phyloP scores from a whole-genome alignment of 2,329 filamentous ascomycete species.

The Hymenoscyphus albidus region DNA sequence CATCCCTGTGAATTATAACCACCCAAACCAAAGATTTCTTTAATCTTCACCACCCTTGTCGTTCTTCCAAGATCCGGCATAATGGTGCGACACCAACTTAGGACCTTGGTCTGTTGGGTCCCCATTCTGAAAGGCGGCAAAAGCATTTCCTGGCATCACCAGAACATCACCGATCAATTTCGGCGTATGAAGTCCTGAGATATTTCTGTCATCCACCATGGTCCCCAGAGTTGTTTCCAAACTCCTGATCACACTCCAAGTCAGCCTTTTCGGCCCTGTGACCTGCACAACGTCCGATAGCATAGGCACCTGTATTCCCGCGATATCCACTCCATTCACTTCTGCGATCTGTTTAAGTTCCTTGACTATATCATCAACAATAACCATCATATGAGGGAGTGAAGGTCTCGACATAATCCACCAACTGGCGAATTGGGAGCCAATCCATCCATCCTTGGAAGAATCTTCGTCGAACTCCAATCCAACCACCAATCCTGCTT shows the following conservation, averaged over 20 bases:
- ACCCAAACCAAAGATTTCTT: neutral
- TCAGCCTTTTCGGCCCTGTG: constrained; percentile 32
- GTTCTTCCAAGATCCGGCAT: constrained; percentile 24
- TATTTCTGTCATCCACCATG: constrained; percentile 21
- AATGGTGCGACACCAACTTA: constrained; percentile 21
- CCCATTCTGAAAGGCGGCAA: constrained; percentile 15
- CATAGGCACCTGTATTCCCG: constrained; percentile 24
- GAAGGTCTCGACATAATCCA: constrained; percentile 32
- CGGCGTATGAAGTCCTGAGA: constrained; percentile 29
- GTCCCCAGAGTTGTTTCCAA: constrained; percentile 22
- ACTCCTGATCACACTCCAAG: constrained; percentile 29
- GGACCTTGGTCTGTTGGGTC: constrained; percentile 16
- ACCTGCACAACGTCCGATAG: constrained; percentile 34
- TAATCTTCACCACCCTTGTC: constrained; percentile 18
- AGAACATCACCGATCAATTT: constrained; percentile 33
- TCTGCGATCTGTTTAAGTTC: constrained; percentile 18
- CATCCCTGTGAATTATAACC: neutral
- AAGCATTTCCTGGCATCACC: constrained; percentile 21
- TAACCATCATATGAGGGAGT: constrained; percentile 27
- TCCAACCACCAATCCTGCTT: constrained; percentile 37
- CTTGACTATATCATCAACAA: constrained; percentile 33
- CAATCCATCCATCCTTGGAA: constrained; percentile 13
- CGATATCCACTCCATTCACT: constrained; percentile 21
- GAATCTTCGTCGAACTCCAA: constrained; percentile 36
- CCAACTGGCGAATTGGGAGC: constrained; percentile 33